phyloP scores from a whole-genome alignment of 208 protist genomes.

The Leishmania lainsoni region DNA sequence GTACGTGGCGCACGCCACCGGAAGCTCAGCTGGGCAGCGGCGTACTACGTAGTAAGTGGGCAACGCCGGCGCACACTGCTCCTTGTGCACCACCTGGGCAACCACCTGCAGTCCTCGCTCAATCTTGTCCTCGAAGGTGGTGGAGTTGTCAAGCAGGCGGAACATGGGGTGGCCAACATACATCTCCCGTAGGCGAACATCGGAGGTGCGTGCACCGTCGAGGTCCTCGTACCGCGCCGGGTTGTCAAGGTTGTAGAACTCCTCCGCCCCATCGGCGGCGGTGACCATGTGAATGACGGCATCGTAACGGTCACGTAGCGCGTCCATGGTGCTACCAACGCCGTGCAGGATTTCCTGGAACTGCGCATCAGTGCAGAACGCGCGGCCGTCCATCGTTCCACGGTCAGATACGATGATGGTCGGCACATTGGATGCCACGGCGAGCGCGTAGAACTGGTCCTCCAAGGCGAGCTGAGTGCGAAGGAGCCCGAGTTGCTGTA shows the following conservation, averaged over 20 bases:
- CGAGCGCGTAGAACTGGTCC: conserved; percentile 75
- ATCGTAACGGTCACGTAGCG: conserved; percentile 84
- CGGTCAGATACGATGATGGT: conserved; percentile 76
- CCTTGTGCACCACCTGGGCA: conserved; percentile 45
- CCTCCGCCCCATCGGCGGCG: conserved; percentile 67
- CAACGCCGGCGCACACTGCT: conserved; percentile 25
- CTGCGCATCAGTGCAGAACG: conserved; percentile 69
- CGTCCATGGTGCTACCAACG: conserved; percentile 48
- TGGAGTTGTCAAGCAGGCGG: conserved; percentile 77
- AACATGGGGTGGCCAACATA: conserved; percentile 79
- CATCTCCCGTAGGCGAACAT: conserved; percentile 78
- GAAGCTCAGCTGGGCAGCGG: conserved; percentile 35
- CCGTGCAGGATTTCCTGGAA: conserved; percentile 56
- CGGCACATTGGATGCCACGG: conserved; percentile 44
- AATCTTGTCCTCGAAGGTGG: conserved; percentile 78
- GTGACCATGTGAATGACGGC: conserved; percentile 87
- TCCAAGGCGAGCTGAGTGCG: conserved; percentile 75
- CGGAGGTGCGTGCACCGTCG: conserved; percentile 72
- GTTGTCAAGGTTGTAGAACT: conserved; percentile 85
- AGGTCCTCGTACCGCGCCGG: conserved; percentile 76
- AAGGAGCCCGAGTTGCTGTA: conserved; percentile 71
- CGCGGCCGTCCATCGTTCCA: conserved; percentile 85
- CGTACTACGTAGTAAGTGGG: conserved; percentile 52
- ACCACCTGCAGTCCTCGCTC: conserved; percentile 72
- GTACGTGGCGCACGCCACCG: conserved; percentile 46